Conservation (phyloP, 441 rosid genomes). For the Erysimum cheiri region DNA sequence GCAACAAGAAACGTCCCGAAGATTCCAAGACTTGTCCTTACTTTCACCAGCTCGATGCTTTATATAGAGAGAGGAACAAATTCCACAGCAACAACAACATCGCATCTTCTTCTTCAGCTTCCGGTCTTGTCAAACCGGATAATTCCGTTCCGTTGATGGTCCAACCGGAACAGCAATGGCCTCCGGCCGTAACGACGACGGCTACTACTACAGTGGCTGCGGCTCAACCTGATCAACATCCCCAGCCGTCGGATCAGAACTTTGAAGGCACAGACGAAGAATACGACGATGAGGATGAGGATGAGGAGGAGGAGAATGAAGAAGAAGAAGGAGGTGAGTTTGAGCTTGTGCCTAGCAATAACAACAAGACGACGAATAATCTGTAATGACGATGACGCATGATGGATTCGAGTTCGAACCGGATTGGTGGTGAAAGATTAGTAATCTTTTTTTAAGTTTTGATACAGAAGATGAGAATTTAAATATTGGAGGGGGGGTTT, state of each 20-base stretch:
- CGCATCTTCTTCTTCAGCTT: slow-evolving; percentile 31
- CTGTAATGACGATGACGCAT: slow-evolving; percentile 11
- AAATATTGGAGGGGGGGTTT: slow-evolving; percentile 39
- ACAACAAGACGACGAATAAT: slow-evolving; percentile 38
- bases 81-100: slow-evolving; percentile 45
- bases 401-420: slow-evolving; percentile 24
- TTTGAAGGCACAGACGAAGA: slow-evolving; percentile 42
- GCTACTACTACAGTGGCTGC: background rate
- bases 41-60: slow-evolving; percentile 77
- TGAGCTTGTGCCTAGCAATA: slow-evolving; percentile 55
- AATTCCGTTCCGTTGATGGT: slow-evolving; percentile 64
- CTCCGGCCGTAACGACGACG: slow-evolving; percentile 36
- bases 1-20: slow-evolving; percentile 74
- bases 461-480: slow-evolving; percentile 40
- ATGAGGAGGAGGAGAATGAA: slow-evolving; percentile 36
- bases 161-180: slow-evolving; percentile 76
- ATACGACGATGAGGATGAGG: slow-evolving; percentile 40
- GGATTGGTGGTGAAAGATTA: slow-evolving; percentile 27
- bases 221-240: slow-evolving; percentile 1
- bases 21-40: slow-evolving; percentile 94
- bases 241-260: slow-evolving; percentile 31
- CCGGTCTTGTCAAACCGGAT: slow-evolving; percentile 52
- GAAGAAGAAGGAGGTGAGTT: slow-evolving; percentile 51
- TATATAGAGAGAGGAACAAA: slow-evolving; percentile 65
- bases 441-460: slow-evolving; percentile 34